Base-by-base conservation (phyloP, 768 basidiomycete species). In the Mycena leptocephala region DNA sequence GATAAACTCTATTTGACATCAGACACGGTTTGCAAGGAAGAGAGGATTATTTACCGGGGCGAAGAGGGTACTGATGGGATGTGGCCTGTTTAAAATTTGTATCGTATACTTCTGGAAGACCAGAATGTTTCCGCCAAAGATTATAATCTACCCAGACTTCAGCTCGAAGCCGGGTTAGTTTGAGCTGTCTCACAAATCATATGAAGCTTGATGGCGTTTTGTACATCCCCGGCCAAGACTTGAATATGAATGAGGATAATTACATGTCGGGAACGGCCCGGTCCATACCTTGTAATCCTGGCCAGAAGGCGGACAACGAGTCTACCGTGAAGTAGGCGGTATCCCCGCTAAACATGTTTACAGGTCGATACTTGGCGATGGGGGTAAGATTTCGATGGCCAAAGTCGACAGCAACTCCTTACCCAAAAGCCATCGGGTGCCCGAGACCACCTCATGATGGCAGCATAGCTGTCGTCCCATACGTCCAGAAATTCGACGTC, bases 261-360 rank as follows among this genome's bases (percentile, higher is more conserved):
- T 14, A 18, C 51, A 46, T 5, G 7, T 5, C n/a, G 14, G 35
- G 13, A 8, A 30, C 16, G 6, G 32, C 6, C 35, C 14, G 41
- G 41, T 0, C 13, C 30, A 4, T 65, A 76, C 77, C 77, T 85
- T 98, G 98, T 20, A 99, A 87, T 26, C 97, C 98, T n/a, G 98
- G 96, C 93, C 97, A 97, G 83, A 99, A 99, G 1, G 98, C 97
- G 2, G 97, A 96, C 20, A 99, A 86, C 2, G 97, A 98, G 83
- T 99, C 98, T n/a, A 98, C 88, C n/a, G 93, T 94, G 56, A 89
- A 86, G 80, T 93, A 95, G 9, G 93, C 89, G 7, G 92, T 87
- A 74, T 95, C 93, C 24, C 97, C 96, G 33, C 87, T 92, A 63
- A 91, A 86, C 85, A 97, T 95, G 72, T 96, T 92, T n/a, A 97